Evolutionary conservation across 306 rosid species (phyloP), one percentile per base, ranked within the genome.

Genomic region (Vigna reflexopilosa): DNA sequence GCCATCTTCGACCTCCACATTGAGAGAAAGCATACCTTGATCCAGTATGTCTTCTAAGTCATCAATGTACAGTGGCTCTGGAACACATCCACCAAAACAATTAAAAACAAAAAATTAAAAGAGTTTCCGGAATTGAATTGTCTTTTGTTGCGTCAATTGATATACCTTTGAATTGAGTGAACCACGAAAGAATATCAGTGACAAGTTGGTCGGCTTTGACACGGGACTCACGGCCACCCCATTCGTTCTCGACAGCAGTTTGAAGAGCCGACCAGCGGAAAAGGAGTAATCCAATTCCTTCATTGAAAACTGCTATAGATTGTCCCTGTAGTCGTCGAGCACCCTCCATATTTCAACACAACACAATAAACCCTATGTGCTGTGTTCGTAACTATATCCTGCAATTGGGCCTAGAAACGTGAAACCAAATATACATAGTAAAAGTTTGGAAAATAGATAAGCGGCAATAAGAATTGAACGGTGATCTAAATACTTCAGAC

Each of bases 221-320:
- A 47, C 59, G 78, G 6, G 97, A 92, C 49, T 86, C 85, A 22
- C 84, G 89, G 78, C 96, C 96, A 22, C 98, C 94, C 96, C 96
- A 90, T 68, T 91, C 90, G 67, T 88, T 91, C 49, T 93, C 89
- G 44, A 93, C 80, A 7, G 90, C 93, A 16, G 85, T 42, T 7
- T 66, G 90, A 64, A 91, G 90, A 7, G 91, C 87, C 1, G 88
- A 83, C 98, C 98, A 89, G 49, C 85, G 76, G 9, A 56, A 80
- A 20, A 90, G 40, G 64, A 85, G 62, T 45, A 89, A 66, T 6
- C 58, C 84, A 11, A 91, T 76, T 12, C 91, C 97, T 80, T 89
- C 93, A n/a, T 44, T 83, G 73, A 89, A 88, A 16, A 74, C 15
- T 4, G 87, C 36, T 5, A 67, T 9, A 16, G 57, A 79, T 3